Percentiles rank a stretch among this genome's conserved stretches.
These are phyloP conservation scores for Crucihimalaya himalaica DNA, from an alignment of 345 rosid species.

Conservation along the genomic window DNA sequence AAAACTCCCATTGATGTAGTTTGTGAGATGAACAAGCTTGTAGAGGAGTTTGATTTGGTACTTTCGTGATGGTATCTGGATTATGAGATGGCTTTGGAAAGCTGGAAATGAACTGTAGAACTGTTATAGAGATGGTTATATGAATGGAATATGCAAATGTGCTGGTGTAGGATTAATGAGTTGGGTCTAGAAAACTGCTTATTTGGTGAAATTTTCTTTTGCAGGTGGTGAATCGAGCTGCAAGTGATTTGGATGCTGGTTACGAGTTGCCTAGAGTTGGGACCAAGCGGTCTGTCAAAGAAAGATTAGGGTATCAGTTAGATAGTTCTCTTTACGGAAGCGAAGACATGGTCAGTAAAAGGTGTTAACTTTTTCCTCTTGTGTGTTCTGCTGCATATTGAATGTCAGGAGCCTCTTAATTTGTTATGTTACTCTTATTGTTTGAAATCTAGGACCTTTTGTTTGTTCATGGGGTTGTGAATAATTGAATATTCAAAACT, in stretches of 20 bases:
- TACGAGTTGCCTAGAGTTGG: constrained; percentile 52
- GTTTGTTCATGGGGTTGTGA: neutral
- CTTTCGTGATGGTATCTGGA: neutral
- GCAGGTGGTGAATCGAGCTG: constrained; percentile 85
- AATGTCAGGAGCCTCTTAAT: neutral
- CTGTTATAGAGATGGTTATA: neutral
- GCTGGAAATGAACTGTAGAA: neutral
- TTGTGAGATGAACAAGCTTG: neutral
- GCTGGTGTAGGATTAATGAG: neutral
- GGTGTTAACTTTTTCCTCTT: constrained; percentile 45
- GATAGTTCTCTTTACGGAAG: constrained; percentile 48
- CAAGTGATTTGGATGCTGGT: constrained; percentile 43
- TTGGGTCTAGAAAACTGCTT: neutral
- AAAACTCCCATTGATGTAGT: neutral
- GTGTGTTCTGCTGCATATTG: neutral
- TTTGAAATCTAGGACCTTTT: neutral
- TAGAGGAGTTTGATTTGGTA: neutral
- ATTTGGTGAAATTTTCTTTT: constrained; percentile 6
- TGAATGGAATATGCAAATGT: neutral
- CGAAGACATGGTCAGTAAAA: constrained; percentile 50
- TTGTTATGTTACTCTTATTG: constrained; percentile 1
- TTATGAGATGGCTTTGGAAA: neutral
- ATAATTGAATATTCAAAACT: neutral
- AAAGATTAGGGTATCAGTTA: constrained; percentile 65
- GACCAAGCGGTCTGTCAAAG: constrained; percentile 79